Conservation (phyloP, 305 asterid species). For the Fraxinus floribunda region DNA sequence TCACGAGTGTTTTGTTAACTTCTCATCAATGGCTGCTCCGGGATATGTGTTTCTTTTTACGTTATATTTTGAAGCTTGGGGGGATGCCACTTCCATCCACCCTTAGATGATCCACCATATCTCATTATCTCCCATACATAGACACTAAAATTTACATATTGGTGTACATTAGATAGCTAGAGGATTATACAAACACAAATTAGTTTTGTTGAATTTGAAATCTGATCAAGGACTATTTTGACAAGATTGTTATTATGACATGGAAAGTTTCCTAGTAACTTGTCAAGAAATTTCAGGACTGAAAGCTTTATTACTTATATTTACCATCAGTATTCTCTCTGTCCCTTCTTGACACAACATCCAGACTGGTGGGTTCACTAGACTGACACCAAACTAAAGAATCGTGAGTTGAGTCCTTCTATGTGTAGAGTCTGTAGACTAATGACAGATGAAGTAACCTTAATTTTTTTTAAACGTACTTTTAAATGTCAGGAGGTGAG, state of each 20-base stretch:
- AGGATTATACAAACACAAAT: neutral
- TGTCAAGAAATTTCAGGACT: neutral
- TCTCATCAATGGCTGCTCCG: neutral
- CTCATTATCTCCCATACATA: neutral
- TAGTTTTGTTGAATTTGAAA: neutral
- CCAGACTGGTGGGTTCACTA: neutral
- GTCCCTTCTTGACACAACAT: neutral
- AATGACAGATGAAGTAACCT: neutral
- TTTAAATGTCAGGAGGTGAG: neutral
- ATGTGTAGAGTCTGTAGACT: neutral
- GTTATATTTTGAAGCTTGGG: neutral
- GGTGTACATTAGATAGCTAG: neutral
- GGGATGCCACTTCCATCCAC: neutral
- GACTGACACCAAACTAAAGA: neutral
- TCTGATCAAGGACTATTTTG: neutral
- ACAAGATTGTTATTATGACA: neutral
- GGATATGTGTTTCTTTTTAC: neutral
- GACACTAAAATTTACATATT: neutral
- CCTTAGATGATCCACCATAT: neutral
- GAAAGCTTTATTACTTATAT: neutral
- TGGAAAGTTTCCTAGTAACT: neutral
- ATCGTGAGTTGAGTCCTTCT: neutral
- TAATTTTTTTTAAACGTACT: neutral
- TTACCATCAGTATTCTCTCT: neutral
- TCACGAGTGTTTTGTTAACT: neutral